Conservation (phyloP, 2,329 filamentous ascomycete species). For the Dactylellina leptospora region DNA sequence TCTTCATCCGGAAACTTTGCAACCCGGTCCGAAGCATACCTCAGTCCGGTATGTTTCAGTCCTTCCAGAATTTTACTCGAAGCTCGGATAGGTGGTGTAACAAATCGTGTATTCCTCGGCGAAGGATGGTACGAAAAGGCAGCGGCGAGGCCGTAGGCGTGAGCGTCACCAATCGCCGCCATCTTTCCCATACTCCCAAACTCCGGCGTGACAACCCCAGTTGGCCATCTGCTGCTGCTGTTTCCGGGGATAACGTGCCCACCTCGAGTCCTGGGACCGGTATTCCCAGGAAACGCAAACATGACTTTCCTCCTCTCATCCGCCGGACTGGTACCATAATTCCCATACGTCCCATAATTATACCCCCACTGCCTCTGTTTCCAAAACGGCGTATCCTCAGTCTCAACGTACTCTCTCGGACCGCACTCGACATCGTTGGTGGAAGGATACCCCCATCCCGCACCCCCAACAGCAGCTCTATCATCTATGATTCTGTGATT, state of each 20-base stretch:
- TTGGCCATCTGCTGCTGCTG: conserved; percentile 47
- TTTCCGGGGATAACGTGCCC: conserved; percentile 42
- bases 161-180: conserved; percentile 7
- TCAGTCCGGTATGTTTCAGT: conserved; percentile 35
- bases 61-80: conserved; percentile 48
- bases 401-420: conserved; percentile 41
- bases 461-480: conserved; percentile 31
- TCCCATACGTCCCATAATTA: conserved; percentile 42
- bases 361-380: conserved; percentile 47
- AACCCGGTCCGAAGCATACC: conserved; percentile 28
- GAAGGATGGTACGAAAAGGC: conserved; percentile 50
- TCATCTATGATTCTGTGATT: conserved; percentile 45
- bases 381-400: conserved; percentile 50
- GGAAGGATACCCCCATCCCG: conserved; percentile 19
- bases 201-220: conserved; percentile 36
- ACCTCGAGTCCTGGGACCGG: conserved; percentile 30
- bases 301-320: conserved; percentile 45
- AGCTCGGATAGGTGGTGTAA: conserved; percentile 46
- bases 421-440: conserved; percentile 26
- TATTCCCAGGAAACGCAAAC: conserved; percentile 11
- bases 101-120: conserved; percentile 46
- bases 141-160: conserved; percentile 34
- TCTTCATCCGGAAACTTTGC: conserved; percentile 46
- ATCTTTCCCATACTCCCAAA: conserved; percentile 43
- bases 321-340: conserved; percentile 29